Evolutionary conservation across 1,284 basidiomycete genomes (phyloP), one percentile per base, ranked within the genome.

Genomic region (Cryptococcus sp.): DNA sequence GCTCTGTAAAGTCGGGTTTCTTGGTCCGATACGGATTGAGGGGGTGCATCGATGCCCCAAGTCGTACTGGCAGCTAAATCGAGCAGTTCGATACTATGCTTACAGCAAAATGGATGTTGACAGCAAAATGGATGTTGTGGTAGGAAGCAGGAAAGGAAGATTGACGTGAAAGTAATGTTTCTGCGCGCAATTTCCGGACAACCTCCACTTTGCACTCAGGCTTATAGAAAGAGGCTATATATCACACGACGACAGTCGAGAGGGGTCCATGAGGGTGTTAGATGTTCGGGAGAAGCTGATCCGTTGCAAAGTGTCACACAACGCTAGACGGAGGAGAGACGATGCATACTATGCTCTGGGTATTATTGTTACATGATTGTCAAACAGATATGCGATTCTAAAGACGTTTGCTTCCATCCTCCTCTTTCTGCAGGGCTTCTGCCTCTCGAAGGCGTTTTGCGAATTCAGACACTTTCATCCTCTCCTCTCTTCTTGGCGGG

Each of bases 1-100:
- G 82, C 17, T 75, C 67, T 2, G 69, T 57, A 69, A 93, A 93
- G 76, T 92, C 84, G 0, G 86, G 86, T 0, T 84, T 81, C 1
- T 65, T 73, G n/a, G 53, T 46, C 3, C 45, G 45, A 60, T 82
- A 82, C 0, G 70, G 77, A 57, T 80, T 81, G 38, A 62, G 59
- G 5, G 73, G 68, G 57, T 79, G 78, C 78, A 80, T 80, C 31
- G 31, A 13, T 35, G 7, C 31, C 31, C 31, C 31, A 35, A 10
- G 5, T 13, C 31, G 3, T 2, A 10, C 5, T 35, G 31, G 5
- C 10, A 13, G 31, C 31, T 35, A 5, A 8, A 5, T 5, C 10
- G 31, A 8, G 31, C 31, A 10, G 2, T 2, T 35, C 31, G 31
- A 35, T 2, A 35, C 31, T 35, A 35, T 35, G 31, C 31, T 35